A percentile compares a stretch with the other conserved stretches of the same genome.
These are phyloP conservation scores for Cystobasidium onofrii DNA, from an alignment of 768 basidiomycete genomes.

Conservation along the genomic window DNA sequence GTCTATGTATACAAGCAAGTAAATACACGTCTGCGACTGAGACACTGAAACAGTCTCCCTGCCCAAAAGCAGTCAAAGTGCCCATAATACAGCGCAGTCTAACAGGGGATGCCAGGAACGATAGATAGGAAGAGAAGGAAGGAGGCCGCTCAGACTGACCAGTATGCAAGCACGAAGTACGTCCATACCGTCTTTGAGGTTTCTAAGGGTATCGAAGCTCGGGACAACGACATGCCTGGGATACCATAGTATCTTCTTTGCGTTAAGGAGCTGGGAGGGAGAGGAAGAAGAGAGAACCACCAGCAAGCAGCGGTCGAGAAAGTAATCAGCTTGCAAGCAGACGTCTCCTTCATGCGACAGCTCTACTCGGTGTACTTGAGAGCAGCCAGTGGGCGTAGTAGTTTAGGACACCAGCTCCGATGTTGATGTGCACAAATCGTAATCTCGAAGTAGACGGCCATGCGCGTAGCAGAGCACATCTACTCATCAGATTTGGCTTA, in stretches of 20 bases:
- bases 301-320: not conserved
- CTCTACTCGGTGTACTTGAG: not conserved
- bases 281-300: not conserved
- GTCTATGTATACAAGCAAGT: not conserved
- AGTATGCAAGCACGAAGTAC: not conserved
- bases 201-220: conserved; percentile 4
- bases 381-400: not conserved
- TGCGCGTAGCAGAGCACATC: not conserved
- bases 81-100: not conserved
- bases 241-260: conserved; percentile 4
- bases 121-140: not conserved
- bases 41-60: not conserved
- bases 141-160: not conserved
- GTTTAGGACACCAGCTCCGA: not conserved
- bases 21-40: not conserved
- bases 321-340: not conserved
- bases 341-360: not conserved
- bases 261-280: not conserved
- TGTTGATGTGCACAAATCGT: not conserved
- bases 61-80: not conserved
- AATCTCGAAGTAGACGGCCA: not conserved
- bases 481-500: conserved; percentile 29
- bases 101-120: not conserved
- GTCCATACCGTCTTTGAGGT: not conserved
- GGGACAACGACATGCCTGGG: conserved; percentile 7